Base-by-base conservation (phyloP, 2,329 filamentous ascomycete genomes). In the Colletotrichum orchidophilum region DNA sequence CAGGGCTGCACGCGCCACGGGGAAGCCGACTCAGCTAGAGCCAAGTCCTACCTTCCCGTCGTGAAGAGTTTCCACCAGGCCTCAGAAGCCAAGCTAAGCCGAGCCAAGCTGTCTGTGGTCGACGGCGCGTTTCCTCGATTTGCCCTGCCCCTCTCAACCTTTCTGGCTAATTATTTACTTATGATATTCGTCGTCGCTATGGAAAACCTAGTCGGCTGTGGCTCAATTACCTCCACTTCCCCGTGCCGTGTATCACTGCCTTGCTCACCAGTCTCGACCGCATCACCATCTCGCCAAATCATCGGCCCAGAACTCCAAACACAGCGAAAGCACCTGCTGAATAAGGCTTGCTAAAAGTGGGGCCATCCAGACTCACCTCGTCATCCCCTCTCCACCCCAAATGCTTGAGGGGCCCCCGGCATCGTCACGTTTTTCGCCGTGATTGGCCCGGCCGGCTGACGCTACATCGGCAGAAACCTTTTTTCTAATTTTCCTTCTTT, bases 391-490 rank as follows among this genome's bases (percentile, higher is more conserved):
- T 39, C 55, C 57, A 27, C 57, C 50, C 50, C 57, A 58, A 62
- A 53, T 35, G 31, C 24, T n/a, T 66, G 50, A 55, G 33, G 39
- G 39, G 58, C 31, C 54, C 66, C 60, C 35, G 33, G 66, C 53
- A 67, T 42, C 33, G 49, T 60, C 55, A 68, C 64, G 39, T 52
- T 58, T 27, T 60, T 52, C 24, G 31, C 58, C 15, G 64, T 67
- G 59, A 71, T 67, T 71, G 64, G 68, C 39, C 46, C 59, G 64
- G 58, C 42, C 53, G 24, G 59, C 55, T 35, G 33, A 60, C 69
- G 60, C 65, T 62, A 60, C 66, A 64, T 71, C 60, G 66, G 70
- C 54, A 70, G 70, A 70, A 72, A 62, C 70, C 70, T 66, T 60
- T 60, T 54, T 60, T 26, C 73, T 55, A 15, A 46, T 63, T 63